Base-by-base conservation (phyloP, 179 eudicot genomes). In the Beta corolliflora region DNA sequence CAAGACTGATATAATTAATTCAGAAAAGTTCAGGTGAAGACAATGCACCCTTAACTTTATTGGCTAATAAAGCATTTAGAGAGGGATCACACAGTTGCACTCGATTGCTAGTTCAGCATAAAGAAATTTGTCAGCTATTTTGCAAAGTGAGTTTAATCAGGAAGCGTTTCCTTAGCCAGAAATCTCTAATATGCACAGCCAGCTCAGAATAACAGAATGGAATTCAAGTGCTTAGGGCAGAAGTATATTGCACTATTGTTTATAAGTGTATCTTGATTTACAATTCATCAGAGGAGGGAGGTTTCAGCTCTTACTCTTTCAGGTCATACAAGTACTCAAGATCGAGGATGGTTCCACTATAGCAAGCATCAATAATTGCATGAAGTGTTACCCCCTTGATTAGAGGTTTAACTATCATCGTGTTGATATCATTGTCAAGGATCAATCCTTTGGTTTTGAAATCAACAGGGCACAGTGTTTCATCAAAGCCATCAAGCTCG, bases 291-390 rank as follows among this genome's bases (percentile, higher is more conserved):
- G 10, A 31, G 58, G 16, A 52, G 36, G 44, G 53, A 46, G 23
- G 19, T 55, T n/a, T 16, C 45, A 36, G 23, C 46, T 78, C 92
- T 75, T 88, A 92, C 97, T 55, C 59, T 75, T 82, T 86, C 48
- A 46, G 59, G 84, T 75, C 80, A 55, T 88, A 91, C 58, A 90
- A 71, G 66, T 85, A 71, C 67, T 89, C 91, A 16, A 93, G 86
- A 80, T 93, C 97, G 0, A 93, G 92, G 72, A 93, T 88, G 68
- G 98, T 93, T 76, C 98, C 98, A 25, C 97, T 93, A 70, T 90
- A 89, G 79, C 97, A 93, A 83, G 98, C 85, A 82, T 93, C 97
- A 65, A 93, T 67, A 29, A 93, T 89, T 64, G 97, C 96, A 80
- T 91, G 97, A 82, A 93, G 97, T 15, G 85, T 91, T 81, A 91